phyloP scores from a whole-genome alignment of 345 rosid genomes.

The Orychophragmus violaceus region DNA sequence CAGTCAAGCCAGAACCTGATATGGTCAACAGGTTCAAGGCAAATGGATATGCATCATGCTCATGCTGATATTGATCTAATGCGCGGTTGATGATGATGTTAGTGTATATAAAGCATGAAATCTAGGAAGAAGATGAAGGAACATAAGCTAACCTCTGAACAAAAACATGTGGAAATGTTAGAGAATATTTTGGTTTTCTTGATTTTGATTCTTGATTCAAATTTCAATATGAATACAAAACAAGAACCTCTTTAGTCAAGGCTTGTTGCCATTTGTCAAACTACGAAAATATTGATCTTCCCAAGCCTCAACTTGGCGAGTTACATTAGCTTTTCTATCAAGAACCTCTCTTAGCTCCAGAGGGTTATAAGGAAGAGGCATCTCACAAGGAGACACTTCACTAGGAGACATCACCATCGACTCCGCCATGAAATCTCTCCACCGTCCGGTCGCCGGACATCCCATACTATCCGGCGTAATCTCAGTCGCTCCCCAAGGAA shows the following conservation, averaged over 20 bases:
- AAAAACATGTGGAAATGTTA: no score
- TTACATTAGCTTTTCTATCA: not conserved
- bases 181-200: no score
- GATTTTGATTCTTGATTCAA: no score
- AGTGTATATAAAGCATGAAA: conserved; percentile 25
- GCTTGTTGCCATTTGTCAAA: not conserved
- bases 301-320: conserved; percentile 62
- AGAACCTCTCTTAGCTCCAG: not conserved
- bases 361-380: conserved; percentile 45
- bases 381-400: conserved; percentile 33
- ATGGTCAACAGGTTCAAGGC: conserved; percentile 66
- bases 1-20: conserved; percentile 52
- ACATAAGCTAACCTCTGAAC: conserved; percentile 33
- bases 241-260: not conserved
- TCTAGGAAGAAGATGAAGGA: conserved; percentile 20
- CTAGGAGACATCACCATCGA: conserved; percentile 47
- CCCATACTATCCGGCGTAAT: conserved; percentile 40
- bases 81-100: conserved; percentile 61
- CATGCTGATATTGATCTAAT: conserved; percentile 86
- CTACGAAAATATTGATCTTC: conserved; percentile 39
- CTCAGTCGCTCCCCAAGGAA: conserved; percentile 37
- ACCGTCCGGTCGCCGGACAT: conserved; percentile 30
- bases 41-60: conserved; percentile 58
- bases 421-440: conserved; percentile 41
- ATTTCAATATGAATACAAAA: not conserved